Evolutionary conservation across 768 basidiomycete genomes (phyloP), one percentile per base, ranked within the genome.

Genomic region (Boletus pseudopeckii): DNA sequence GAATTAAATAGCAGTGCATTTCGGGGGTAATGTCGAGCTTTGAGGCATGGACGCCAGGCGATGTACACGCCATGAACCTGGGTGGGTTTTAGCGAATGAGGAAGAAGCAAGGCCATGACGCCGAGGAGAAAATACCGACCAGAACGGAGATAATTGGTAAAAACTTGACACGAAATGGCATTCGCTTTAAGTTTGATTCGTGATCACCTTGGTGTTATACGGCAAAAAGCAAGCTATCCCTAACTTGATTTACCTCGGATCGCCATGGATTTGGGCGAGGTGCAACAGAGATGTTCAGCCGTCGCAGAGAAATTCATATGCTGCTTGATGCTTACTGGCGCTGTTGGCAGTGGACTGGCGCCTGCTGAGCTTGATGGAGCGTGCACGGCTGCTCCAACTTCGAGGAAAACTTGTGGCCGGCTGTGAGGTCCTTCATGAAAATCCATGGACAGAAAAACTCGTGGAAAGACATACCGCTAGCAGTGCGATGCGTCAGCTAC

Each of bases 391-490:
- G 43, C 38, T 30, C 22, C 49, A 45, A 17, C 64, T 39, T 56
- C 52, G 45, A 66, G 64, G 62, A 55, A 54, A 61, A 61, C 64
- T 64, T 64, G 61, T 57, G 63, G 61, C 30, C 58, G 63, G 61
- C 58, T 64, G 58, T 51, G 34, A 52, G 39, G 34, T 54, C 15
- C n/a, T 42, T 48, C 34, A 53, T 53, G 61, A 44, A 24, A 53
- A 63, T 42, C 57, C 39, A 11, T 32, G 8, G 30, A 32, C 30
- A 30, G 33, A 51, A 43, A 50, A 50, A 52, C 61, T 59, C 64
- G 55, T 63, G 61, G 61, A 42, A 22, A 45, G 39, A 30, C 45
- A 46, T 53, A 49, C 52, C 37, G 34, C 39, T 32, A 42, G 37
- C 15, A 28, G 10, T 45, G 61, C 55, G 55, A 51, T 51, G 63